Evolutionary conservation across 805 yeast species (phyloP).

Genomic region (Saturnispora diversa): DNA sequence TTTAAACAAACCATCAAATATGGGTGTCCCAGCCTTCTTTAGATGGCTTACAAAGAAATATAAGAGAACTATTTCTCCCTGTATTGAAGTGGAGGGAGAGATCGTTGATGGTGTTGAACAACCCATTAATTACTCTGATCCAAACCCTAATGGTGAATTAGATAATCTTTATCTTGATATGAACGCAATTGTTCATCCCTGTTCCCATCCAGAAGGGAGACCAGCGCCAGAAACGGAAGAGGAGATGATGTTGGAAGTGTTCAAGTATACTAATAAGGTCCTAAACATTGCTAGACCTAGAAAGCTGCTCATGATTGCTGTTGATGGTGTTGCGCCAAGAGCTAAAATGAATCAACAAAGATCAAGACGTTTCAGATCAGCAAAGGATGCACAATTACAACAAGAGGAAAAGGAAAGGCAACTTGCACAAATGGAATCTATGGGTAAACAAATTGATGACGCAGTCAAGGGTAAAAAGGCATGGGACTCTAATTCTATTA

Average conservation of each 20-base stretch:
- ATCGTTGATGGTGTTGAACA: conserved; percentile 51
- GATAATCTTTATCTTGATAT: conserved; percentile 92
- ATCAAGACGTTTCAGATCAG: conserved; percentile 86
- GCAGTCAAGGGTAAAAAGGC: conserved; percentile 64
- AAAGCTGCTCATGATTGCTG: conserved; percentile 87
- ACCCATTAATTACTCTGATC: conserved; percentile 60
- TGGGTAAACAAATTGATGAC: conserved; percentile 73
- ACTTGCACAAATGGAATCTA: conserved; percentile 46
- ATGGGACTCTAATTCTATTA: conserved; percentile 95
- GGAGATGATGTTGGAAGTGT: conserved; percentile 91
- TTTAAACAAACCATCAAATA: conserved; percentile 20
- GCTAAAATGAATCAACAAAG: conserved; percentile 98
- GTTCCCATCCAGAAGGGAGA: conserved; percentile 94
- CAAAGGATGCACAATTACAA: conserved; percentile 79
- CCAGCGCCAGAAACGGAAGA: conserved; percentile 96
- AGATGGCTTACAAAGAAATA: conserved; percentile 92
- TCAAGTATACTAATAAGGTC: conserved; percentile 87
- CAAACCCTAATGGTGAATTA: conserved; percentile 92
- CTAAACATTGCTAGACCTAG: conserved; percentile 92
- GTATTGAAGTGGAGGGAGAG: conserved; percentile 61
- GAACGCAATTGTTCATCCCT: conserved; percentile 99
- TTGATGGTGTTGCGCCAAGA: conserved; percentile 98
- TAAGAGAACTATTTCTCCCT: conserved; percentile 91
- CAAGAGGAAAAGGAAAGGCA: conserved; percentile 61
- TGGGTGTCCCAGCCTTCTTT: conserved; percentile 98